These are phyloP conservation scores for Dionaea muscipula DNA, from an alignment of 179 eudicot genomes.

Conservation along the genomic window DNA sequence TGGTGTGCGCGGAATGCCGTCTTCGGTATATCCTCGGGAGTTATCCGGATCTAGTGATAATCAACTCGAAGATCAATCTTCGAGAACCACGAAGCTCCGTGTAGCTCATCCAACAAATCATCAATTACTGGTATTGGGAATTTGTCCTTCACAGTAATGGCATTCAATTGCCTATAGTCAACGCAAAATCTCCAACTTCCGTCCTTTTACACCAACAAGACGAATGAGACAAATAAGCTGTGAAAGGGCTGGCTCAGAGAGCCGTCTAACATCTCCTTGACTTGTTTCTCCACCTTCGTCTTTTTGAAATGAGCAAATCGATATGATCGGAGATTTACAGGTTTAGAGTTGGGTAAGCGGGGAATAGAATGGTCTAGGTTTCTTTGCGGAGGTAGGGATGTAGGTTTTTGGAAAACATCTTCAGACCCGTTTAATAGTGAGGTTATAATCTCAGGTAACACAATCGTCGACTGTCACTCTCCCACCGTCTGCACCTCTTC, in stretches of 20 bases:
- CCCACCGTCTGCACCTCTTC: too few species aligned
- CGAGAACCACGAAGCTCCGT: not conserved
- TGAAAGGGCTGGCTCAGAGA: not conserved
- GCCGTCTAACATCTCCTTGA: not conserved
- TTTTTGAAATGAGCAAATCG: not conserved
- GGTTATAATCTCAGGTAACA: too few species aligned
- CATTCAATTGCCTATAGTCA: too few species aligned
- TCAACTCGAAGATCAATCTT: not conserved
- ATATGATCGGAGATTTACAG: not conserved
- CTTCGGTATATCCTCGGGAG: not conserved
- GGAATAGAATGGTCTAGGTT: not conserved
- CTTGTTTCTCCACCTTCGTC: too few species aligned
- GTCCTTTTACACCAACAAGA: not conserved
- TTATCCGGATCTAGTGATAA: too few species aligned
- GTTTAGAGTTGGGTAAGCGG: not conserved
- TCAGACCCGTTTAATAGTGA: not conserved
- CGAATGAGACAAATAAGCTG: not conserved
- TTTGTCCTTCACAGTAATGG: too few species aligned
- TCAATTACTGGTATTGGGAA: too few species aligned
- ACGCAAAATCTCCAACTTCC: too few species aligned
- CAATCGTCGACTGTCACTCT: too few species aligned
- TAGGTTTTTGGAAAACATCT: not conserved
- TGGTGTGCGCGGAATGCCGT: not conserved
- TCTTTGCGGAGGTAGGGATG: not conserved
- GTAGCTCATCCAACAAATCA: not conserved